Evolutionary conservation across 2,329 filamentous ascomycete genomes (phyloP).

Genomic region (Sporothrix protearum): DNA sequence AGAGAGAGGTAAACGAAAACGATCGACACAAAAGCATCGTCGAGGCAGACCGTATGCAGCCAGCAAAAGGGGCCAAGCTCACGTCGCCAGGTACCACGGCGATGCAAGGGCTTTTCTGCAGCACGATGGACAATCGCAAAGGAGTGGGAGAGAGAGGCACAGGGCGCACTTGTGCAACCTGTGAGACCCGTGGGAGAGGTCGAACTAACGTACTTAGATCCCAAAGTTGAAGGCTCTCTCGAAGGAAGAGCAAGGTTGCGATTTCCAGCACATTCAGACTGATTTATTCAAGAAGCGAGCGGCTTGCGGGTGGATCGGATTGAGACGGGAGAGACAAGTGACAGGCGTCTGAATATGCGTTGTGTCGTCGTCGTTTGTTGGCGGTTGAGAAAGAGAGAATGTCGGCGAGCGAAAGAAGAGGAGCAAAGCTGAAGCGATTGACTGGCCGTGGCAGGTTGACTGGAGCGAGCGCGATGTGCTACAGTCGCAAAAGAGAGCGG

Average conservation of each 20-base stretch:
- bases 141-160: neutral
- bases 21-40: neutral
- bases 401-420: neutral
- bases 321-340: neutral
- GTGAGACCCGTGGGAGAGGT: neutral
- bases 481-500: conserved; percentile 5
- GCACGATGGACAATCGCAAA: neutral
- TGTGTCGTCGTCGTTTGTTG: neutral
- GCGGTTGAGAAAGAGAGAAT: neutral
- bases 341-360: neutral
- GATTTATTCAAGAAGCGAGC: neutral
- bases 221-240: conserved; percentile 23
- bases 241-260: conserved; percentile 22
- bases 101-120: neutral
- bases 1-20: neutral
- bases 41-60: too few relatives aligned
- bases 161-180: neutral
- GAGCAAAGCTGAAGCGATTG: neutral
- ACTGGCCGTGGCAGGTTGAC: neutral
- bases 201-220: conserved; percentile 23
- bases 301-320: neutral
- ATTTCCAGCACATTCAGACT: conserved; percentile 24
- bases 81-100: neutral
- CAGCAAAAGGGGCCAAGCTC: neutral
- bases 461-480: neutral